Base-by-base conservation (phyloP, 495 filamentous ascomycete species). In the Pyronema omphalodes region DNA sequence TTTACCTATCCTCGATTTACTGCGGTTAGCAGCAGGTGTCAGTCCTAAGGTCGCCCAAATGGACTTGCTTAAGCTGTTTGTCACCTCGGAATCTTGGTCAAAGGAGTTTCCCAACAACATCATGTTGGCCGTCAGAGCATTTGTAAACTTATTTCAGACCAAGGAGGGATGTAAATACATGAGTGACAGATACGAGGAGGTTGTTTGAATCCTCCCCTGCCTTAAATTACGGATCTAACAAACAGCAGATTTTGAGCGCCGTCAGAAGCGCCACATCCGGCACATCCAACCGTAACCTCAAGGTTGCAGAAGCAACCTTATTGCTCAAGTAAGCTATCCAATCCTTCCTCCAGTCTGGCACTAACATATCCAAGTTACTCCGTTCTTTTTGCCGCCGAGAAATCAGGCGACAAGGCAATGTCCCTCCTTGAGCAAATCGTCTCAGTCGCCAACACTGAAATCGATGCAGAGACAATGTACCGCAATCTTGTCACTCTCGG, bases 121-220 rank as follows among this genome's bases (percentile, higher is more conserved):
- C 34, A 94, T 96, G 84, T 79, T 96, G 67, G 76, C 83, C 0
- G 70, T 84, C 41, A 86, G 93, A 9, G 74, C 80, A 11, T 74
- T 94, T 46, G 80, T 77, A n/a, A 99, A 99, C 55, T 70, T 96
- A 6, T 96, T 95, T 67, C 76, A 78, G 53, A 86, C 83, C 0
- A 65, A 74, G 3, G 70, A 79, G 53, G 91, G 91, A 35, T 77
- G 84, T 9, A 66, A 71, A 14, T 66, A 60, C 55, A 58, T 60
- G 49, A 49, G 60, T 18, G 55, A 58, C 12, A 41, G 51, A 14
- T 60, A 57, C 23, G 54, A 55, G 19, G 46, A 55, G 64, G 55
- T 66, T 56, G 15, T 57, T 53, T 23, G 35, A 5, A 39, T 39
- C 6, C 44, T 53, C 49, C 37, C 11, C 17, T 11, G 19, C 15